Conservation (phyloP, 495 filamentous ascomycete genomes). For the Cryomyces antarcticus region DNA sequence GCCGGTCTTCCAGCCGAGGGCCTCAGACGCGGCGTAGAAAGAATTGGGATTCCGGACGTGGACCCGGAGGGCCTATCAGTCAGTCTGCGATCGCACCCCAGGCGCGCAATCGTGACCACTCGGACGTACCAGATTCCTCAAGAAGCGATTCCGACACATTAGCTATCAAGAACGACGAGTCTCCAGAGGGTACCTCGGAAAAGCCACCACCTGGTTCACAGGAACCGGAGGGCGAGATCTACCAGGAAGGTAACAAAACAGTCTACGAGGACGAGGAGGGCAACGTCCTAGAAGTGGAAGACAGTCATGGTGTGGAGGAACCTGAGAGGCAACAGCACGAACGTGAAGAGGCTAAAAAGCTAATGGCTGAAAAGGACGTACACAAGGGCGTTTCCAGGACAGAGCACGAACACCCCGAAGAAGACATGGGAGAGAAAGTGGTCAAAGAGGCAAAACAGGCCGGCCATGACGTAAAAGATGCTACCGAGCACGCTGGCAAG, state of each 20-base stretch:
- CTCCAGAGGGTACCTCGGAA: constrained; percentile 11
- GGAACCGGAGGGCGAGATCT: constrained; percentile 21
- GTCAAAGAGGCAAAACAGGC: not conserved
- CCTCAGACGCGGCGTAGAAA: constrained; percentile 36
- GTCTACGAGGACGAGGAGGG: constrained; percentile 77
- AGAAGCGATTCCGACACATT: constrained; percentile 19
- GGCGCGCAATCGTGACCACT: constrained; percentile 21
- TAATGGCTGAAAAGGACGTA: constrained; percentile 26
- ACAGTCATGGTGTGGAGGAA: constrained; percentile 9
- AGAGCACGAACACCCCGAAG: constrained; percentile 4
- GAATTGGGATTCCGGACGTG: constrained; percentile 51
- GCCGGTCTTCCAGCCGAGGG: constrained; percentile 39
- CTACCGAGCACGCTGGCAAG: constrained; percentile 2
- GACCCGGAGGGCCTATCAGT: constrained; percentile 72
- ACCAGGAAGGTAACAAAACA: constrained; percentile 64
- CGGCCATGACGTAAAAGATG: not conserved
- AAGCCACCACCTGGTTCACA: constrained; percentile 3
- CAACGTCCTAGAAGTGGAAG: constrained; percentile 43
- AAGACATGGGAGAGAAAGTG: constrained; percentile 2
- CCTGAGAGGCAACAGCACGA: constrained; percentile 29
- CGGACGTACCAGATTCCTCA: constrained; percentile 3
- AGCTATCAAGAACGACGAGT: constrained; percentile 14
- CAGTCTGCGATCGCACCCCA: constrained; percentile 77
- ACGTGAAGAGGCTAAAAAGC: constrained; percentile 31
- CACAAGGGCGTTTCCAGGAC: constrained; percentile 14